phyloP scores from a whole-genome alignment of 2,329 filamentous ascomycete species.

The Neobulgaria alba region DNA sequence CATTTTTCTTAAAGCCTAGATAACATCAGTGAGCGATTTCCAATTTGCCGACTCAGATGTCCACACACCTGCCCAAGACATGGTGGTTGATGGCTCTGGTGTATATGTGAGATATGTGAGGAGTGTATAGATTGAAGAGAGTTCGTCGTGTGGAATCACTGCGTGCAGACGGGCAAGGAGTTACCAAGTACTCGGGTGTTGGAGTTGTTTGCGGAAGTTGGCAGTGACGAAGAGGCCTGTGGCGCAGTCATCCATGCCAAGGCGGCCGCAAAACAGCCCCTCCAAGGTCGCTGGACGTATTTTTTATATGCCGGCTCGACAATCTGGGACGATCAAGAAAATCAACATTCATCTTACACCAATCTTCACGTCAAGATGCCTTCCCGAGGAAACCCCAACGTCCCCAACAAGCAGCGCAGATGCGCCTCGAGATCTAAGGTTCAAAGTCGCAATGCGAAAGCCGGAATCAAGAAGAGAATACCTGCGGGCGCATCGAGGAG shows the following conservation, averaged over 20 bases:
- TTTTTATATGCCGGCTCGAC: too few species aligned
- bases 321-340: too few species aligned
- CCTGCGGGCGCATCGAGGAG: constrained; percentile 24
- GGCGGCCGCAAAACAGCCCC: neutral
- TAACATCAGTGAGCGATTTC: too few species aligned
- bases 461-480: constrained; percentile 26
- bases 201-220: too few species aligned
- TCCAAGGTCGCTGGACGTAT: neutral
- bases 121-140: too few species aligned
- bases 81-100: too few species aligned
- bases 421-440: constrained; percentile 25
- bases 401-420: constrained; percentile 27
- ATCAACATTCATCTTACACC: neutral
- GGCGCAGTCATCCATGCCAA: neutral
- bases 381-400: constrained; percentile 29
- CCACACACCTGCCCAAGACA: constrained; percentile 40
- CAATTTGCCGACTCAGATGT: too few species aligned
- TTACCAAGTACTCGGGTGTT: too few species aligned
- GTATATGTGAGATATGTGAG: too few species aligned
- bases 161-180: too few species aligned
- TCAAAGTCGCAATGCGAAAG: constrained; percentile 24
- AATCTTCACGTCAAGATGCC: constrained; percentile 25
- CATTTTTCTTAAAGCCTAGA: constrained; percentile 88
- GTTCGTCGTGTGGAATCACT: too few species aligned
- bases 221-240: neutral